Evolutionary conservation across 768 basidiomycete genomes (phyloP).

Genomic region (Lactifluus rugatus): DNA sequence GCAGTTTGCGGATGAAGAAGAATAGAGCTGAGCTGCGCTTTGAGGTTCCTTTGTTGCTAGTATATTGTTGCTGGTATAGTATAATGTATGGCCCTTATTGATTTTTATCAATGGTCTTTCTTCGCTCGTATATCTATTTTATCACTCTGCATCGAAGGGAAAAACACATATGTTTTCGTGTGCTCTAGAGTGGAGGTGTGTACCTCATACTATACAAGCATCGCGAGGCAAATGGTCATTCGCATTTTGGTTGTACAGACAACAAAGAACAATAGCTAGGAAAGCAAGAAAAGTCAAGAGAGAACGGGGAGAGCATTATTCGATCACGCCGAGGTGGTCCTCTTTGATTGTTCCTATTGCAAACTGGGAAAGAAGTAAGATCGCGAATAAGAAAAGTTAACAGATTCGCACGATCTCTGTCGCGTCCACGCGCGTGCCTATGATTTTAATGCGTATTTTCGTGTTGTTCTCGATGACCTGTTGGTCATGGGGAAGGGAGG

Average conservation of each 20-base stretch:
- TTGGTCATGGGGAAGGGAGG: too few relatives aligned
- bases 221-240: too few relatives aligned
- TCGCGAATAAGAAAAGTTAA: neutral
- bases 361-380: conserved; percentile 43
- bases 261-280: neutral
- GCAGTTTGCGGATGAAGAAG: conserved; percentile 72
- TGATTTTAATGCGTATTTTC: conserved; percentile 86
- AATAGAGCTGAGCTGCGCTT: neutral
- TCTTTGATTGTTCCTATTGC: conserved; percentile 98
- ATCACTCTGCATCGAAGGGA: neutral
- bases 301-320: conserved; percentile 28
- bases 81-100: neutral
- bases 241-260: too few relatives aligned
- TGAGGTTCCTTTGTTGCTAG: neutral
- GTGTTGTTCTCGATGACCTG: conserved; percentile 93
- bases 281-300: neutral
- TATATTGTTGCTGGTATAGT: neutral
- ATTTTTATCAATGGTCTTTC: neutral
- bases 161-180: too few relatives aligned
- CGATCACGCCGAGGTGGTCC: conserved; percentile 91
- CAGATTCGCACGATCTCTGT: conserved; percentile 78
- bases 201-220: too few relatives aligned
- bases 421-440: conserved; percentile 96
- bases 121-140: neutral
- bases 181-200: too few relatives aligned